Percentiles rank a stretch among this genome's conserved stretches.
phyloP scores from a whole-genome alignment of 495 filamentous ascomycete species.

The Aspergillus asperescens region DNA sequence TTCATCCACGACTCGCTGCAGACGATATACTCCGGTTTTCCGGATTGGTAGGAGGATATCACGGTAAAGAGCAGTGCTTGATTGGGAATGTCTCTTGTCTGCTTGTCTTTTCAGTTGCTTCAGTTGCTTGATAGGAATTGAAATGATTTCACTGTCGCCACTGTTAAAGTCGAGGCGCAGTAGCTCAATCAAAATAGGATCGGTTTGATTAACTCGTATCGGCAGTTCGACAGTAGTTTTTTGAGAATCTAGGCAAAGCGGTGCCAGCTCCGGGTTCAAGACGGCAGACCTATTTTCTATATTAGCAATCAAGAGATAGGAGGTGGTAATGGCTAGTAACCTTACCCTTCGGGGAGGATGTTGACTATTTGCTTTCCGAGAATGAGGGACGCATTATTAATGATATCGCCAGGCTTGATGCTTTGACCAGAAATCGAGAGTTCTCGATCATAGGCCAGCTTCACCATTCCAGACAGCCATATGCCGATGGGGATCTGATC shows the following conservation, averaged over 20 bases:
- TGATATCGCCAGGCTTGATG: constrained; percentile 78
- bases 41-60: constrained; percentile 61
- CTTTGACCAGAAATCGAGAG: constrained; percentile 81
- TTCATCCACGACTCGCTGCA: constrained; percentile 81
- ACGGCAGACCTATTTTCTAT: constrained; percentile 60
- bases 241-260: constrained; percentile 71
- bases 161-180: constrained; percentile 77
- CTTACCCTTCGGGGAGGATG: constrained; percentile 89
- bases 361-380: constrained; percentile 94
- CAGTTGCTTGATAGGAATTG: constrained; percentile 64
- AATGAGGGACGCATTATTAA: constrained; percentile 87
- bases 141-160: constrained; percentile 69
- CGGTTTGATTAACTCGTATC: constrained; percentile 87
- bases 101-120: constrained; percentile 60
- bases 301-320: neutral
- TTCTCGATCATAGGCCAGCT: constrained; percentile 82
- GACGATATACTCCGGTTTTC: constrained; percentile 78
- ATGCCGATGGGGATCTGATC: constrained; percentile 57
- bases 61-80: constrained; percentile 47
- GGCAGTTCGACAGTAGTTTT: constrained; percentile 62
- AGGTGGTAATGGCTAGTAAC: neutral
- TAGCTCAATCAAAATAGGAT: constrained; percentile 79
- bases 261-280: constrained; percentile 69
- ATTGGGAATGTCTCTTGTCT: constrained; percentile 43
- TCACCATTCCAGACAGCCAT: constrained; percentile 62